phyloP scores from a whole-genome alignment of 2,329 filamentous ascomycete genomes.

The Colletotrichum sp. region DNA sequence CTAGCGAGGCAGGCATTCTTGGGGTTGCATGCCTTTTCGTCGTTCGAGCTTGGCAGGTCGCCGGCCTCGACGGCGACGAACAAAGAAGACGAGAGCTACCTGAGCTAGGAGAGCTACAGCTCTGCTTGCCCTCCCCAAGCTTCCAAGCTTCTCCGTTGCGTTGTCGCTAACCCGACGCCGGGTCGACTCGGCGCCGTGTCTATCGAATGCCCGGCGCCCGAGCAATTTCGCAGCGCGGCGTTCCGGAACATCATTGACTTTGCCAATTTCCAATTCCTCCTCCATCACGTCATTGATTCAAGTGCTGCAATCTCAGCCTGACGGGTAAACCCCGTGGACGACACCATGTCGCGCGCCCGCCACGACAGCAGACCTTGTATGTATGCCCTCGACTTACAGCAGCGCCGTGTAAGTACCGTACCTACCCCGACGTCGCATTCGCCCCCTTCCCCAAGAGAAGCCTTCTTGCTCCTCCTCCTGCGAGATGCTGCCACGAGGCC shows the following conservation, averaged over 20 bases:
- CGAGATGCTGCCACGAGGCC: slow-evolving; percentile 7
- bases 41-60: neutral
- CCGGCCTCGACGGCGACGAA: neutral
- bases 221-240: neutral
- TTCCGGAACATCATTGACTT: neutral
- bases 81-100: neutral
- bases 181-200: neutral
- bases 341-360: neutral
- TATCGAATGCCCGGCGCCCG: neutral
- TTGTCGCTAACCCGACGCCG: neutral
- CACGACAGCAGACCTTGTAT: neutral
- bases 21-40: neutral
- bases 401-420: slow-evolving; percentile 1
- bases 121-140: neutral
- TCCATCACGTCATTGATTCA: neutral
- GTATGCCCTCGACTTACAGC: neutral
- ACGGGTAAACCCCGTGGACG: neutral
- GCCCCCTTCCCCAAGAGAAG: neutral
- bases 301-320: neutral
- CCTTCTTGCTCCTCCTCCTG: neutral
- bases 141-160: neutral
- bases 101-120: neutral
- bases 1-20: neutral
- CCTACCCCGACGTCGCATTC: neutral
- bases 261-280: neutral